Evolutionary conservation across 2,329 filamentous ascomycete genomes (phyloP).

Genomic region (Pseudocercospora vitis): DNA sequence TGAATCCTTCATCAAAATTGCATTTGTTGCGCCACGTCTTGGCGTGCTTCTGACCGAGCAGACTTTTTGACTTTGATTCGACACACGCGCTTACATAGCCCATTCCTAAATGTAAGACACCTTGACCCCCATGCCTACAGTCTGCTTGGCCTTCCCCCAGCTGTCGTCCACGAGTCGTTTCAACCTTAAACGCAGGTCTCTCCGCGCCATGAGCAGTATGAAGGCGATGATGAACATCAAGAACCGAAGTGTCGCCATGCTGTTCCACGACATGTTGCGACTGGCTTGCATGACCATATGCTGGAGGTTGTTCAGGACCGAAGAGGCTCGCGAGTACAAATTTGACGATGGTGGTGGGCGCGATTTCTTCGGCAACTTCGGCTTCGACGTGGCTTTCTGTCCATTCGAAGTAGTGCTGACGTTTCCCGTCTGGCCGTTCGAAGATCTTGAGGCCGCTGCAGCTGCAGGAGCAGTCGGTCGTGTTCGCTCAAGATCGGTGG

Average conservation of each 20-base stretch:
- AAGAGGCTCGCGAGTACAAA: slow-evolving; percentile 31
- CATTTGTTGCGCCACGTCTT: too few relatives aligned
- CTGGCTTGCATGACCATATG: slow-evolving; percentile 43
- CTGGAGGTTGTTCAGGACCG: slow-evolving; percentile 48
- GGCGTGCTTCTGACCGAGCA: too few relatives aligned
- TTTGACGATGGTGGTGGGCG: slow-evolving; percentile 21
- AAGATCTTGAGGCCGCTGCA: slow-evolving; percentile 8
- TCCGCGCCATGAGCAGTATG: slow-evolving; percentile 71
- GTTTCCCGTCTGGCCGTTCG: slow-evolving; percentile 14
- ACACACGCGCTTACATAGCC: too few relatives aligned
- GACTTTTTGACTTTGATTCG: too few relatives aligned
- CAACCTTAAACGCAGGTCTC: slow-evolving; percentile 72
- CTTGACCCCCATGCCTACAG: slow-evolving; percentile 94
- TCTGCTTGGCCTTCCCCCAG: slow-evolving; percentile 80
- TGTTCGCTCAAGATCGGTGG: slow-evolving; percentile 26
- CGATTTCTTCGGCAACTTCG: slow-evolving; percentile 26
- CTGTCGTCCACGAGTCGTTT: slow-evolving; percentile 65
- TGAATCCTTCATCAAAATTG: too few relatives aligned
- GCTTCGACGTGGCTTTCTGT: slow-evolving; percentile 14
- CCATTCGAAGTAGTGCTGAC: slow-evolving; percentile 4
- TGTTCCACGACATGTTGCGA: slow-evolving; percentile 55
- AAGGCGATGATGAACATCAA: slow-evolving; percentile 79
- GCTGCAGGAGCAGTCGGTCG: slow-evolving; percentile 16
- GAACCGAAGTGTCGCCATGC: slow-evolving; percentile 57
- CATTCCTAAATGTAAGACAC: slow-evolving; percentile 79